Percentiles rank a stretch among this genome's conserved stretches.
Conservation (phyloP, 2,329 filamentous ascomycete genomes). For the Alternaria brassicae region DNA sequence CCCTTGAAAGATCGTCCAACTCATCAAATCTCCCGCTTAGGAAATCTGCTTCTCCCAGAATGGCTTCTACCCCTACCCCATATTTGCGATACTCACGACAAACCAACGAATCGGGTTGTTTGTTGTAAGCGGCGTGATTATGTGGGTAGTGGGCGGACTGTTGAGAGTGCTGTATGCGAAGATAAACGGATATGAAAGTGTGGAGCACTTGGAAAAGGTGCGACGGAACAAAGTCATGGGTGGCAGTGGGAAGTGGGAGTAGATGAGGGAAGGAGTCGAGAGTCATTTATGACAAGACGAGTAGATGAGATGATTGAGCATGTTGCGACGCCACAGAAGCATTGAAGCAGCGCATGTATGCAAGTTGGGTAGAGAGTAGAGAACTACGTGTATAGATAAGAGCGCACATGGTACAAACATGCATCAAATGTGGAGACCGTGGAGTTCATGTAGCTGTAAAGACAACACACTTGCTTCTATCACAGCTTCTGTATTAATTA, state of each 20-base stretch:
- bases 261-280: neutral
- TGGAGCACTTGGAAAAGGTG: slow-evolving; percentile 28
- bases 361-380: neutral
- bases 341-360: neutral
- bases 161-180: slow-evolving; percentile 74
- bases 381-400: neutral
- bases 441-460: neutral
- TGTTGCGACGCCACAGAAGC: neutral
- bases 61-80: slow-evolving; percentile 82
- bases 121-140: slow-evolving; percentile 70
- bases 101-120: slow-evolving; percentile 74
- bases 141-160: slow-evolving; percentile 72
- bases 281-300: neutral
- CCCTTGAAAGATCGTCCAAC: neutral
- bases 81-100: slow-evolving; percentile 74
- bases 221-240: slow-evolving; percentile 30
- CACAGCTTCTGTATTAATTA: slow-evolving; percentile 23
- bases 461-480: slow-evolving; percentile 14
- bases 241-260: slow-evolving; percentile 29
- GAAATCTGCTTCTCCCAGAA: slow-evolving; percentile 74
- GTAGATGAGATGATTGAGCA: neutral
- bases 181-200: slow-evolving; percentile 63
- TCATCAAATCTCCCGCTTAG: neutral
- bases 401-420: neutral
- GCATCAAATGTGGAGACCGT: neutral